These are phyloP conservation scores for Diaporthe eres DNA, from an alignment of 2,329 filamentous ascomycete genomes.

Conservation along the genomic window DNA sequence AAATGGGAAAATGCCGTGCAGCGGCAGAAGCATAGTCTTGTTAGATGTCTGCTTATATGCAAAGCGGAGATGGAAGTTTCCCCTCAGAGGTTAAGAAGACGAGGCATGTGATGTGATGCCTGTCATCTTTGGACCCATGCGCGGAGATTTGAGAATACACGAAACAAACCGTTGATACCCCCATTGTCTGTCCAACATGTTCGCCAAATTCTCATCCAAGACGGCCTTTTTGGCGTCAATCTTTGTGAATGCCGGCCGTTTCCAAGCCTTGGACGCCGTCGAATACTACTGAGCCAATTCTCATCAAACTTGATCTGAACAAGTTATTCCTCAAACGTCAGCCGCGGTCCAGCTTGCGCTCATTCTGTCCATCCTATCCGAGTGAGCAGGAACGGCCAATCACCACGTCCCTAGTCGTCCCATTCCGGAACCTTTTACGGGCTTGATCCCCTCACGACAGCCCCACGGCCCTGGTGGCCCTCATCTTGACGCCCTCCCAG, in stretches of 20 bases:
- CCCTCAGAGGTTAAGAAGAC: background rate
- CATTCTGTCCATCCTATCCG: background rate
- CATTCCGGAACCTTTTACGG: background rate
- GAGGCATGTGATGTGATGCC: background rate
- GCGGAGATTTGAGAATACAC: slow-evolving; percentile 10
- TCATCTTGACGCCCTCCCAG: slow-evolving; percentile 78
- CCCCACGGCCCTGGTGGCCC: slow-evolving; percentile 65
- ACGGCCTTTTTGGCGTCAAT: background rate
- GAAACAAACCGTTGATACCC: slow-evolving; percentile 29
- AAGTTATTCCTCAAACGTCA: background rate
- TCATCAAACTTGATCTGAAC: background rate
- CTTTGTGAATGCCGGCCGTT: background rate
- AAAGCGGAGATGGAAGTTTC: slow-evolving; percentile 22
- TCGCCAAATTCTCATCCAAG: background rate
- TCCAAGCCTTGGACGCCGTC: slow-evolving; percentile 1
- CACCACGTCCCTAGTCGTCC: background rate
- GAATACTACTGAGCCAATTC: background rate
- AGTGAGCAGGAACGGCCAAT: too few species aligned
- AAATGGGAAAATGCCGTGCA: background rate
- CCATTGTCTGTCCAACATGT: background rate
- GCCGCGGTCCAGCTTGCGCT: background rate
- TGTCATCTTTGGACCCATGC: background rate
- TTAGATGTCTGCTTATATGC: slow-evolving; percentile 19
- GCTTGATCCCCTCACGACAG: slow-evolving; percentile 55
- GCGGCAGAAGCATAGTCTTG: background rate